A percentile compares a stretch with the other conserved stretches of the same genome.
These are phyloP conservation scores for Bertia moriformis DNA, from an alignment of 2,329 filamentous ascomycete species.

Conservation along the genomic window DNA sequence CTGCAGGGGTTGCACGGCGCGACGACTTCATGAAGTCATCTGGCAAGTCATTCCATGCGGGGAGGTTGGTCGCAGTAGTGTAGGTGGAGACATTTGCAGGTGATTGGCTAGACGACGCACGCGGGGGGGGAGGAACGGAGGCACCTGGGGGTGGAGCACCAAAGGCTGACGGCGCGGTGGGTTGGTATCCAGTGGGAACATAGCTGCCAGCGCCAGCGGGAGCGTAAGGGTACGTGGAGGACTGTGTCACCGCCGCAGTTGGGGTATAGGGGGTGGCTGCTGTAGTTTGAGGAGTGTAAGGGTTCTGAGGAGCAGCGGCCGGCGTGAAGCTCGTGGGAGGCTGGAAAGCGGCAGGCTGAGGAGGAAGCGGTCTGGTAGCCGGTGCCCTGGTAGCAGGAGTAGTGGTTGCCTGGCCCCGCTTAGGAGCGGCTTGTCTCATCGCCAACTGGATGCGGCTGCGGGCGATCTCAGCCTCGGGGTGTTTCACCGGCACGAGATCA, in stretches of 20 bases:
- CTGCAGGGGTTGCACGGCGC: not conserved
- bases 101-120: not conserved
- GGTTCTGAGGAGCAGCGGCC: not conserved
- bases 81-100: not conserved
- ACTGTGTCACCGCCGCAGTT: not conserved
- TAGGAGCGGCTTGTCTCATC: slow-evolving; percentile 38
- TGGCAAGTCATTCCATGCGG: slow-evolving; percentile 1
- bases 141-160: not conserved
- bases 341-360: not conserved
- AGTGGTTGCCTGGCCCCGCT: not conserved
- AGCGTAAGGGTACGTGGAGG: not conserved
- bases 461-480: slow-evolving; percentile 75
- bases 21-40: not conserved
- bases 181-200: not conserved
- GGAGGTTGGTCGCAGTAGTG: slow-evolving; percentile 1
- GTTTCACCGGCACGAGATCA: slow-evolving; percentile 67
- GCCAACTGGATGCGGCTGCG: slow-evolving; percentile 74
- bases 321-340: not conserved
- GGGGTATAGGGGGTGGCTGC: not conserved
- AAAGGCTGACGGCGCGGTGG: not conserved
- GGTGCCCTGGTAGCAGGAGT: not conserved
- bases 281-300: not conserved
- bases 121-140: not conserved
- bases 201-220: not conserved
- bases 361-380: not conserved